Conservation (phyloP, 2,329 filamentous ascomycete species). For the Fusarium liriodendri region DNA sequence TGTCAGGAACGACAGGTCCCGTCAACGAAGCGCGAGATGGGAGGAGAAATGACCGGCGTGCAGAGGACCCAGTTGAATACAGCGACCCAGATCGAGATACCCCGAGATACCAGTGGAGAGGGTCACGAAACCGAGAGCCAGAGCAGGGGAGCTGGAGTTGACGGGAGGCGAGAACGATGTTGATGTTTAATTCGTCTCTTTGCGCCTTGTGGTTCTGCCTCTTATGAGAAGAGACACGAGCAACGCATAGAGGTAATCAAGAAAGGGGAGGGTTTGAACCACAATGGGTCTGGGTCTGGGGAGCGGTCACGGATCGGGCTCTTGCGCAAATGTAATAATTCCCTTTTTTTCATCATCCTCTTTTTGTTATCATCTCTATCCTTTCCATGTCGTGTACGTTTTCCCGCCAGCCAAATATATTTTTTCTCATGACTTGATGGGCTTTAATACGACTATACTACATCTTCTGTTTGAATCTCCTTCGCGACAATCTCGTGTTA, state of each 20-base stretch:
- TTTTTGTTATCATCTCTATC: conserved; percentile 38
- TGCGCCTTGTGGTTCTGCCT: conserved; percentile 30
- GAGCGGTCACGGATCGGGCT: conserved; percentile 44
- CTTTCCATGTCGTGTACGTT: conserved; percentile 43
- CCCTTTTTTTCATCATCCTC: conserved; percentile 53
- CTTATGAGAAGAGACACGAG: conserved; percentile 13
- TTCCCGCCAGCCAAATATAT: conserved; percentile 38
- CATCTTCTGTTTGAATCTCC: neutral
- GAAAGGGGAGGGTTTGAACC: conserved; percentile 43
- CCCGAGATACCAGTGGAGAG: conserved; percentile 41
- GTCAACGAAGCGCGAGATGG: conserved; percentile 29
- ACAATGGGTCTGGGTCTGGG: conserved; percentile 43
- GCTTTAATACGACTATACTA: neutral
- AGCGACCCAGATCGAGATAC: conserved; percentile 42
- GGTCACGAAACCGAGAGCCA: conserved; percentile 37
- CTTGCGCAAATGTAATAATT: conserved; percentile 62
- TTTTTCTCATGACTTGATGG: conserved; percentile 28
- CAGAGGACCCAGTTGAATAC: conserved; percentile 36
- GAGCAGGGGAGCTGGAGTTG: conserved; percentile 32
- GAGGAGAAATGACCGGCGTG: conserved; percentile 22
- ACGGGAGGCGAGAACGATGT: conserved; percentile 30
- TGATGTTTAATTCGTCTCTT: conserved; percentile 41
- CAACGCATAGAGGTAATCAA: conserved; percentile 31
- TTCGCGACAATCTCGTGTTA: neutral
- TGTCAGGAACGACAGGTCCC: conserved; percentile 24